A percentile compares a stretch with the other conserved stretches of the same genome.
Evolutionary conservation across 2,329 filamentous ascomycete species (phyloP).

Genomic region (Davidsoniella eucalypti): DNA sequence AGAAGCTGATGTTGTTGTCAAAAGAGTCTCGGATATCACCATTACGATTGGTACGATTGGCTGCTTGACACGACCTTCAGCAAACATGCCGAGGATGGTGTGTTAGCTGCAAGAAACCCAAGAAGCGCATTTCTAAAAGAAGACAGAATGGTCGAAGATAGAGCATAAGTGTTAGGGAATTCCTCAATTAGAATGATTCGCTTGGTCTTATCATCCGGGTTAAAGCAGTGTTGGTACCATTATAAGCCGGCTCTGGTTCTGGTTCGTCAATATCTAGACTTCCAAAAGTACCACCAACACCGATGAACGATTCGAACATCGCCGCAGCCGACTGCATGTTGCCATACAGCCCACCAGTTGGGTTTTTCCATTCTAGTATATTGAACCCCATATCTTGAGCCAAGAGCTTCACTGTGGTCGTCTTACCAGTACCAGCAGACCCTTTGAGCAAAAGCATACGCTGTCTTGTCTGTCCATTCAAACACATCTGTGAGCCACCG

Average conservation of each 20-base stretch:
- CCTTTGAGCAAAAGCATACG: constrained; percentile 74
- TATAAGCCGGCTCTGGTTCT: background rate
- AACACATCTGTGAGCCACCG: constrained; percentile 65
- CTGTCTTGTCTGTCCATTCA: constrained; percentile 48
- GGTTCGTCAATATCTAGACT: constrained; percentile 36
- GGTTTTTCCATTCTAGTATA: constrained; percentile 83
- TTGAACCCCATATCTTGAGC: constrained; percentile 62
- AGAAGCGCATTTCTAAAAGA: constrained; percentile 62
- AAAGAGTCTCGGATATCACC: constrained; percentile 76
- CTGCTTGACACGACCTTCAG: constrained; percentile 25
- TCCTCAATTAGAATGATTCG: constrained; percentile 64
- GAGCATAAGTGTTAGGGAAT: constrained; percentile 60
- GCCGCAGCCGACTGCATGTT: constrained; percentile 54
- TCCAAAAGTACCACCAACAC: constrained; percentile 62
- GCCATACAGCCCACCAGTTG: constrained; percentile 40
- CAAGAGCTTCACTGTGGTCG: constrained; percentile 65
- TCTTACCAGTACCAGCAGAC: constrained; percentile 83
- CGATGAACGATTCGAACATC: constrained; percentile 87
- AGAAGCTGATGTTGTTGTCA: constrained; percentile 70
- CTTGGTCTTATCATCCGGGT: constrained; percentile 11
- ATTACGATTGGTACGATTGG: constrained; percentile 61
- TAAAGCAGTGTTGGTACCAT: background rate
- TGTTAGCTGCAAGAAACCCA: constrained; percentile 55
- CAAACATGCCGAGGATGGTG: constrained; percentile 37
- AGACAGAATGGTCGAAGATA: constrained; percentile 44